Base-by-base conservation (phyloP, 768 basidiomycete species). In the Naganishia randhawae region DNA sequence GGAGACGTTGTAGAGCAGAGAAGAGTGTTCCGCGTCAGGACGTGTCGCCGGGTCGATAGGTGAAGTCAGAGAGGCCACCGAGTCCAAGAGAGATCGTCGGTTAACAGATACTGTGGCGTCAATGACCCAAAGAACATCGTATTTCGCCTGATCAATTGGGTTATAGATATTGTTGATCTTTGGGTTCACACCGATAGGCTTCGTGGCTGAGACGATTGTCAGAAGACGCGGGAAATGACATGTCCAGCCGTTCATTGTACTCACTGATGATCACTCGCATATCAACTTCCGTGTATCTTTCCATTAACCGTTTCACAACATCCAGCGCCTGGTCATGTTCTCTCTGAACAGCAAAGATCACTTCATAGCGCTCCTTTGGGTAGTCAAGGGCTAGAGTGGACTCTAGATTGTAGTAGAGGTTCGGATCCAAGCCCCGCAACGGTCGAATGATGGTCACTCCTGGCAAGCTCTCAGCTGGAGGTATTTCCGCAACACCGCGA, bases 81-180 rank as follows among this genome's bases (percentile, higher is more conserved):
- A 87, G 67, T 91, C 87, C 2, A 88, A 87, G 29, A 99, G 85
- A 13, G 92, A 89, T 17, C 88, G 88, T 0, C 88, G 84, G 51
- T 86, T 85, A 27, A 88, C 87, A 67, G 87, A 85, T 62, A 98
- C 86, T 72, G 95, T 95, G n/a, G 95, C 96, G 79, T 99, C 96
- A 57, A 98, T 84, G 33, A 98, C 89, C 94, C 94, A 99, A 57
- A 98, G 82, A 55, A 98, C 89, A 75, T 98, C 92, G 76, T 96
- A 83, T 65, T 84, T 81, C 0, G 95, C 96, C 75, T 86, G 82
- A 51, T 84, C 83, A 78, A 93, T 97, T 16, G 94, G 85, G 37
- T 87, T 87, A 70, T 93, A 84, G 53, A 99, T 87, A 80, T 98
- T 98, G 82, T 97, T 97, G 74, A 98, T 89, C 83, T 98, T 98